Conservation (phyloP, 2,329 filamentous ascomycete species). For the Cladophialophora psammophila region DNA sequence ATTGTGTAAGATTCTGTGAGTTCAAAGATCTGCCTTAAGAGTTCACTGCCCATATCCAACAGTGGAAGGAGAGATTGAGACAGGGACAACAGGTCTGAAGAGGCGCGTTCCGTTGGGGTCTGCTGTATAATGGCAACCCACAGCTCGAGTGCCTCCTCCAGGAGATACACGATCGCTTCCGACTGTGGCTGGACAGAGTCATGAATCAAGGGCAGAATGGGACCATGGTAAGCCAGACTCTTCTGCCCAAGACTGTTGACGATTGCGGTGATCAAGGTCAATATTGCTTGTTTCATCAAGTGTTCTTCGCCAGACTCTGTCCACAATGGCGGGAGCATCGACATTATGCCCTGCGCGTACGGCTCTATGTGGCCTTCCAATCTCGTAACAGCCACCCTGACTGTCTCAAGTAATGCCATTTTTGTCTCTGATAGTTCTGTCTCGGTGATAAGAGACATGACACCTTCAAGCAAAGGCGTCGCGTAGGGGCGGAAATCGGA, state of each 20-base stretch:
- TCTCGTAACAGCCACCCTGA: conserved; percentile 79
- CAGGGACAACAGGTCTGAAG: conserved; percentile 68
- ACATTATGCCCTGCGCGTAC: conserved; percentile 78
- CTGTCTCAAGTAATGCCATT: conserved; percentile 85
- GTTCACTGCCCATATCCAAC: conserved; percentile 70
- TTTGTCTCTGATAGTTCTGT: conserved; percentile 87
- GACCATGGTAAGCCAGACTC: conserved; percentile 77
- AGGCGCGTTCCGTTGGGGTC: conserved; percentile 65
- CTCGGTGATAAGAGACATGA: conserved; percentile 80
- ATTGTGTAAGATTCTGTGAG: conserved; percentile 75
- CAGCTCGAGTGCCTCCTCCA: conserved; percentile 90
- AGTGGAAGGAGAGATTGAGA: conserved; percentile 70
- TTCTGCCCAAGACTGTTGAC: conserved; percentile 84
- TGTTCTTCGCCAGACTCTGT: conserved; percentile 83
- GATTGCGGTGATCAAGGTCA: conserved; percentile 82
- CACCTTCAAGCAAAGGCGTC: conserved; percentile 71
- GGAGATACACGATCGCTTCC: conserved; percentile 76
- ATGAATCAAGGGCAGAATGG: conserved; percentile 82
- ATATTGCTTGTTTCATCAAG: conserved; percentile 91
- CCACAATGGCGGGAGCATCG: conserved; percentile 82
- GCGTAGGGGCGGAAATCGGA: conserved; percentile 80
- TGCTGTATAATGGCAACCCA: conserved; percentile 79
- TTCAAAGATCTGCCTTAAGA: conserved; percentile 66
- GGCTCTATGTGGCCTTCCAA: conserved; percentile 75
- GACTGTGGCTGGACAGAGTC: conserved; percentile 80